Base-by-base conservation (phyloP, 441 rosid genomes). In the Sinapis alba region DNA sequence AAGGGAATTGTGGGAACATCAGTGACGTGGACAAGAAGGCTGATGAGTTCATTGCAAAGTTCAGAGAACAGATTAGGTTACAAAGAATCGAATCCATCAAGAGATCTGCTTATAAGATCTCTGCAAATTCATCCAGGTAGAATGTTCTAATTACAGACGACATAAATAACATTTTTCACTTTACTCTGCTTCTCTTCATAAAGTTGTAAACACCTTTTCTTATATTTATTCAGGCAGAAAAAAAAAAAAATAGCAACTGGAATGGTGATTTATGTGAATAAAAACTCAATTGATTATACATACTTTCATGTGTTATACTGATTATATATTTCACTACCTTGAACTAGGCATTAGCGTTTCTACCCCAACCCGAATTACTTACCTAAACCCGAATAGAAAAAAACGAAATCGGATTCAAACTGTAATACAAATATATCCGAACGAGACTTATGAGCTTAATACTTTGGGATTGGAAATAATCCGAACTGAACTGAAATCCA, bases 31-130 rank as follows among this genome's bases (percentile, higher is more conserved):
- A 92, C 67, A 89, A 89, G 92, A 88, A 91, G 68, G 99, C 99
- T 0, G 97, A 86, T 65, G 98, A 91, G 79, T 96, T 96, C 87
- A 96, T 96, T 70, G 94, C 98, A 27, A 96, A 89, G 83, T 89
- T 93, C 85, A 89, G 98, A 75, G 98, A 96, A 87, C 99, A 96
- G 70, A 96, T 96, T 70, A 85, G 98, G 87, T 91, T 96, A 34
- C 99, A 96, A 65, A 89, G 98, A 80, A 93, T 91, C 18, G 97
- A 88, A 51, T 90, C 91, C 4, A 93, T 93, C 77, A 93, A 91
- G 86, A 86, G 82, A 87, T 86, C 98, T 8, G 85, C 85, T 71
- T 79, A 72, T 26, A 89, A 84, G 69, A 82, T 83, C 53, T 79
- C 81, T 24, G 74, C 62, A 66, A 90, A 78, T 68, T 45, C 81